phyloP scores from a whole-genome alignment of 257 asterid genomes.

The Nyctanthes arbortristis region DNA sequence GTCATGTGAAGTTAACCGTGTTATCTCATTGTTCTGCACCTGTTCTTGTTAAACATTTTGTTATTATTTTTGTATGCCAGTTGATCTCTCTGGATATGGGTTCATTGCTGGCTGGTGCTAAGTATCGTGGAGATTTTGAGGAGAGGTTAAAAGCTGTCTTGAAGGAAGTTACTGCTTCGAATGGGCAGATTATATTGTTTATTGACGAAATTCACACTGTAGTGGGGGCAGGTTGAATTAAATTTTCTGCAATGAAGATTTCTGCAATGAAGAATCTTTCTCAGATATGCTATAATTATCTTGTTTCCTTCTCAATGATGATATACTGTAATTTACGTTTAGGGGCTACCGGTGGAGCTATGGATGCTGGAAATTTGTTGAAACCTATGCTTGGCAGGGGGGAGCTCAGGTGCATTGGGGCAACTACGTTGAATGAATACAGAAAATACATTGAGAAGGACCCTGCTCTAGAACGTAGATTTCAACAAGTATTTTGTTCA shows the following conservation, averaged over 20 bases:
- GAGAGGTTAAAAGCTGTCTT: constrained; percentile 89
- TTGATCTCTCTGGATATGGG: constrained; percentile 95
- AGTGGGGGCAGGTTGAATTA: constrained; percentile 85
- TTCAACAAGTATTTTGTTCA: constrained; percentile 91
- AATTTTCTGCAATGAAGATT: background rate
- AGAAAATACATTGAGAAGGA: constrained; percentile 93
- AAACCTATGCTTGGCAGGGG: constrained; percentile 97
- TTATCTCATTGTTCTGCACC: background rate
- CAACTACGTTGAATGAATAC: constrained; percentile 87
- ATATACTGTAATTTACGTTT: constrained; percentile 21
- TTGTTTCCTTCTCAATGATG: constrained; percentile 11
- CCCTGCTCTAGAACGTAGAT: constrained; percentile 92
- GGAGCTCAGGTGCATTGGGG: constrained; percentile 92
- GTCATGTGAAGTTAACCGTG: constrained; percentile 3
- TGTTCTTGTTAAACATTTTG: constrained; percentile 16
- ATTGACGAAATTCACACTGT: constrained; percentile 95
- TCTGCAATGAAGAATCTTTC: background rate
- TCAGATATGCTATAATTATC: constrained; percentile 20
- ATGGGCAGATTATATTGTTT: constrained; percentile 85
- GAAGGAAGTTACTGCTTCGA: constrained; percentile 85
- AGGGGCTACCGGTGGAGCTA: constrained; percentile 86
- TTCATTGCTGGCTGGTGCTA: constrained; percentile 90
- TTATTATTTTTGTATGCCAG: constrained; percentile 35
- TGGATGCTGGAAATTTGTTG: constrained; percentile 95
- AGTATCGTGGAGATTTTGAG: constrained; percentile 92